Evolutionary conservation across 1,284 basidiomycete genomes (phyloP), one percentile per base, ranked within the genome.

Genomic region (Kalmanozyma brasiliensis): DNA sequence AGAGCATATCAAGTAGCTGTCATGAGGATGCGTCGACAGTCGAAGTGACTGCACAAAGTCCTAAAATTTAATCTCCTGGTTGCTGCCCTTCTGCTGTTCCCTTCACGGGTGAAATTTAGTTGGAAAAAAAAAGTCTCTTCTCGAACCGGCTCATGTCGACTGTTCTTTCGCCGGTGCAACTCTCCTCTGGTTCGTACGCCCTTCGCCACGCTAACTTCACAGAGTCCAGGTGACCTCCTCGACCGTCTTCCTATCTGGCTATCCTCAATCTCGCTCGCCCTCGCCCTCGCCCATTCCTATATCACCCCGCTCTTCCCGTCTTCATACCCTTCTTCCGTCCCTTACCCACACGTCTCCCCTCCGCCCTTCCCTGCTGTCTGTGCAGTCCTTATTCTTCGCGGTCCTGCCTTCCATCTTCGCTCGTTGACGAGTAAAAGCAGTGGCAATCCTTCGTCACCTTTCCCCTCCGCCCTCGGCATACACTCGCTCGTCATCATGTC

Each of bases 311-410:
- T 30, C 26, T 8, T 48, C n/a, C 16, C 29, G 26, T 35, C 41
- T n/a, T 26, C 22, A 10, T 17, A 23, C 10, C 30, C 16, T 23
- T 10, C 32, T 11, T 37, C 22, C 43, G 36, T 30, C 22, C 47
- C 30, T 48, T 19, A 40, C 37, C 33, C 32, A 16, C 26, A 13
- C 42, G 13, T 26, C 40, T 30, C 11, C 26, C 49, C 47, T 35
- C 49, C 33, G 26, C 17, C 33, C 17, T 17, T 30, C 20, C 19
- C 8, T 17, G 16, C 13, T 22, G 8, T n/a, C 33, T 10, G 49
- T 43, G 57, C 49, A 46, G 33, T 48, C 57, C 45, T 49, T 49
- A 43, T 44, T 35, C 26, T 16, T 41, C 29, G 57, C 45, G 57
- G 49, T 30, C 24, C 46, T 24, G 34, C 37, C 30, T 40, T 24